Evolutionary conservation across 139 green algal species (phyloP).

Genomic region (Coelastrella sp.): DNA sequence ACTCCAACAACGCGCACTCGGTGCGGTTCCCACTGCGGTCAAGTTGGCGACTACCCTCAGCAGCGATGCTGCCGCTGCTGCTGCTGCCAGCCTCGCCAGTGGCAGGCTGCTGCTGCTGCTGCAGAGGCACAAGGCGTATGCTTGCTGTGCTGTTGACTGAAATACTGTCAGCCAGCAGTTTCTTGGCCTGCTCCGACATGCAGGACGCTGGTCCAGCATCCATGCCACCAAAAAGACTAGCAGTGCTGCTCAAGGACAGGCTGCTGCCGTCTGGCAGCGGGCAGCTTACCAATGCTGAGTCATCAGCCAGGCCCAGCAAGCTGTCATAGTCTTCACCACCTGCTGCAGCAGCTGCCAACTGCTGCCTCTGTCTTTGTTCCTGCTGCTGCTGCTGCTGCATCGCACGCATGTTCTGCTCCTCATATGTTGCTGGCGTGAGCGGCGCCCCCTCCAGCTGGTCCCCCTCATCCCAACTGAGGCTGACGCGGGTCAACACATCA

Average conservation of each 20-base stretch:
- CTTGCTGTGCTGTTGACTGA: constrained; percentile 80
- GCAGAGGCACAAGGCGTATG: constrained; percentile 27
- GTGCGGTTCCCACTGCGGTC: constrained; percentile 80
- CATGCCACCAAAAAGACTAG: background rate
- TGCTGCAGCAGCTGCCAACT: constrained; percentile 30
- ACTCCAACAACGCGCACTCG: constrained; percentile 85
- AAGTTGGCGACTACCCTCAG: constrained; percentile 3
- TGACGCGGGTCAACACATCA: constrained; percentile 45
- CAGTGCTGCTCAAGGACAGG: background rate
- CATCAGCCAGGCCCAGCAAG: background rate
- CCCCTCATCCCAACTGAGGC: constrained; percentile 41
- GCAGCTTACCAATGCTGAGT: background rate
- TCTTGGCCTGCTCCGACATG: background rate
- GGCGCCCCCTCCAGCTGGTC: constrained; percentile 3
- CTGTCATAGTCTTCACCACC: background rate
- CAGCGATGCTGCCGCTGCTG: background rate
- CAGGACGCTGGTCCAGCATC: background rate
- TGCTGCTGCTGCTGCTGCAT: constrained; percentile 24
- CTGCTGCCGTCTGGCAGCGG: background rate
- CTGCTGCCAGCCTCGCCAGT: background rate
- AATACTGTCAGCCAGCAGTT: constrained; percentile 69
- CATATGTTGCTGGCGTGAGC: background rate
- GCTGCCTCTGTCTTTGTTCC: background rate
- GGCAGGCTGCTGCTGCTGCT: constrained; percentile 15
- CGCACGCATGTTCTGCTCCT: background rate